Conservation (phyloP, 2,329 filamentous ascomycete genomes). For the Aspergillus transmontanensis region DNA sequence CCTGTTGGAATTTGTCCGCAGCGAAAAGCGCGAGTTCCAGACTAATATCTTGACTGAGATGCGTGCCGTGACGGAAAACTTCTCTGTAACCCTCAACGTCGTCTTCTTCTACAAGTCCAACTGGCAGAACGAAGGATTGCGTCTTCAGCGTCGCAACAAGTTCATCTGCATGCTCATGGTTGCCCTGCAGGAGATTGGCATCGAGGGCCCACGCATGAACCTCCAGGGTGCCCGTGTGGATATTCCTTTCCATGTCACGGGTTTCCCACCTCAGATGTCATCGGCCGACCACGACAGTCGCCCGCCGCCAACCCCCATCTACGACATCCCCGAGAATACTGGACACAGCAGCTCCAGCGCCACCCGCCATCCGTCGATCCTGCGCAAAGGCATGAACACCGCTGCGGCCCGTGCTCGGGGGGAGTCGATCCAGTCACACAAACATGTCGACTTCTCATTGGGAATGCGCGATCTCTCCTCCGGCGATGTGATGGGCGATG, state of each 20-base stretch:
- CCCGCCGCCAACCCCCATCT: constrained; percentile 35
- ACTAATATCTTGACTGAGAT: constrained; percentile 85
- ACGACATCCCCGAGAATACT: constrained; percentile 33
- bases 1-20: constrained; percentile 78
- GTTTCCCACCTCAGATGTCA: constrained; percentile 48
- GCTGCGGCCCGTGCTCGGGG: constrained; percentile 53
- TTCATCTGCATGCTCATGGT: constrained; percentile 92
- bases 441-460: constrained; percentile 70
- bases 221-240: constrained; percentile 68
- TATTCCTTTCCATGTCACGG: constrained; percentile 66
- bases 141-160: constrained; percentile 87
- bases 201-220: constrained; percentile 78
- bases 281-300: constrained; percentile 49
- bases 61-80: constrained; percentile 75
- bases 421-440: constrained; percentile 62
- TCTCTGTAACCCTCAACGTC: constrained; percentile 84
- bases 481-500: constrained; percentile 64
- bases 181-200: constrained; percentile 78
- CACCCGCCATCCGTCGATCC: constrained; percentile 53
- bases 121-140: constrained; percentile 91
- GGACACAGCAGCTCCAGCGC: constrained; percentile 26
- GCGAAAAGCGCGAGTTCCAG: constrained; percentile 88
- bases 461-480: constrained; percentile 64
- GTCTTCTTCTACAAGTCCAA: constrained; percentile 98
- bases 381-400: constrained; percentile 53